Evolutionary conservation across 1,284 basidiomycete species (phyloP), one percentile per base, ranked within the genome.

Genomic region (Ceratobasidium sp.): DNA sequence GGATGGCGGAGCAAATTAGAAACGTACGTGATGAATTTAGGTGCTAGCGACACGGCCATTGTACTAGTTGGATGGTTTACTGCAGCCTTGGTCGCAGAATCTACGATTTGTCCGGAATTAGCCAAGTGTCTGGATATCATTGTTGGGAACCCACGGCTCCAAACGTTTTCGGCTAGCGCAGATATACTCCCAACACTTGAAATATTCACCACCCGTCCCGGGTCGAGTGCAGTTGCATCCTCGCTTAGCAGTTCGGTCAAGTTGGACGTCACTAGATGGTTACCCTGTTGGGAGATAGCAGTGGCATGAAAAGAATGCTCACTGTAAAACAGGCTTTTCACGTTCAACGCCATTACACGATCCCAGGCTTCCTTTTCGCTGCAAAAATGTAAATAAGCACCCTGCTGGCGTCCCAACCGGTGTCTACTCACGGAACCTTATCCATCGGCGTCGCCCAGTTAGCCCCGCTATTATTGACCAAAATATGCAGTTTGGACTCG

Each of bases 271-370:
- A 78, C 75, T 74, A n/a, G 74, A 78, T 76, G 79, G 77, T 71
- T 77, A n/a, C 16, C 72, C 6, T n/a, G n/a, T n/a, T n/a, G n/a
- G 69, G 43, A 43, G 9, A 31, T 49, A n/a, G 31, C 31, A 34
- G 31, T 34, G n/a, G n/a, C 7, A 39, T 37, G 6, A 29, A 13
- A 22, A 22, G 14, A 39, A 19, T 8, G 39, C 56, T 13, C 74
- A 92, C 92, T 84, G 81, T 93, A 94, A 79, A 92, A 94, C 48
- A 92, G 84, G 76, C 89, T 88, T 84, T 95, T 94, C 61, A 94
- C 90, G 78, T 94, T 94, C 64, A 93, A 85, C 19, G 88, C 87
- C 81, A 94, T 87, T 46, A 94, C 84, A 43, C 90, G 89, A 79
- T 96, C 93, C 94, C 94, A 96, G 0, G 94, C 94, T 77, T 83